Evolutionary conservation across 441 rosid species (phyloP), one percentile per base, ranked within the genome.

Genomic region (Raphanus hybrid): DNA sequence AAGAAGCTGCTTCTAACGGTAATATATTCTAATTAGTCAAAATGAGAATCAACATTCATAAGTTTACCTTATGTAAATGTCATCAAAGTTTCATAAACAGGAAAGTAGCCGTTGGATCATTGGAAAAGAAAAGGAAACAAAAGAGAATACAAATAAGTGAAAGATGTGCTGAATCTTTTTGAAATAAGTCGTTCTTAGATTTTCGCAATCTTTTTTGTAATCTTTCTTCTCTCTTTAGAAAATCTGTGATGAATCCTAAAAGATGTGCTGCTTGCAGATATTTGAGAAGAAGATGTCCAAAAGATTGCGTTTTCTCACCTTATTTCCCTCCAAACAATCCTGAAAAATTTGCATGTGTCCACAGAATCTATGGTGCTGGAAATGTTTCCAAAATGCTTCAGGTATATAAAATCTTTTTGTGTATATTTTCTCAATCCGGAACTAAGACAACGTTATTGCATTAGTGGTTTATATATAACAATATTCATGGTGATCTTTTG

Each of bases 331-430:
- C 89, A 45, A 78, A 68, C 48, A 75, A 85, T 63, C 88, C 89
- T 73, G 70, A 74, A 57, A 84, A 85, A 82, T 90, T 90, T 80
- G 82, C 78, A 57, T 80, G 62, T 55, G 80, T 88, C 74, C 94
- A 90, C 67, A 82, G 78, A 81, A 84, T 88, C 75, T 84, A 86
- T 74, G 92, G 94, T 11, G 91, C 94, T 62, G 88, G 90, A 72
- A 88, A 85, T 60, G 90, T 86, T 72, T 83, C 83, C 75, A 88
- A 88, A 70, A 74, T 90, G 86, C 85, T 90, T 57, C 87, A 90
- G 89, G 92, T 86, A 77, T 12, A 2, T 37, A 12, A 35, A 54
- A 35, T 54, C 55, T 57, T 27, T 6, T 11, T 55, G 65, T 68
- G 50, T 41, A 79, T 74, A 18, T 35, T 5, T 64, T 59, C n/a